Percentiles rank a stretch among this genome's conserved stretches.
phyloP scores from a whole-genome alignment of 495 filamentous ascomycete species.

The Pyrenopolyporus hunteri region DNA sequence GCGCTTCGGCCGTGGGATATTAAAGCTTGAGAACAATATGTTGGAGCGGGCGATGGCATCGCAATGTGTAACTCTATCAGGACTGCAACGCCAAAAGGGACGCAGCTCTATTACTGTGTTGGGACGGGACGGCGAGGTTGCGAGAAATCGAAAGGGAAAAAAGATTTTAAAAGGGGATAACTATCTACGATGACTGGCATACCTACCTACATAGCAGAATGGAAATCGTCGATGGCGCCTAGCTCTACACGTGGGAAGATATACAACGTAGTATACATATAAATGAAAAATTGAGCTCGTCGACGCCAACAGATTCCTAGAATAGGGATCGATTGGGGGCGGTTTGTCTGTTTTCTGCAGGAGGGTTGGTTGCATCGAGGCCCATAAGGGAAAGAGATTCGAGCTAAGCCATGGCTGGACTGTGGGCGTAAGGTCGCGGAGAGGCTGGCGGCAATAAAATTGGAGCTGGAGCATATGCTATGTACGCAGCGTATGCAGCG shows the following conservation, averaged over 20 bases:
- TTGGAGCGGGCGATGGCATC: background rate
- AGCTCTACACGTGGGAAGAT: slow-evolving; percentile 31
- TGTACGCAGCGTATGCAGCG: background rate
- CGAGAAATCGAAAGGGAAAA: background rate
- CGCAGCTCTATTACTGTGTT: background rate
- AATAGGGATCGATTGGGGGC: slow-evolving; percentile 39
- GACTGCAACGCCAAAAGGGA: background rate
- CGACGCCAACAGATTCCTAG: slow-evolving; percentile 16
- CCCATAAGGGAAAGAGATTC: slow-evolving; percentile 38
- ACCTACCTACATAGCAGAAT: background rate
- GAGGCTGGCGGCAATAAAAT: slow-evolving; percentile 35
- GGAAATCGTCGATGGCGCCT: slow-evolving; percentile 28
- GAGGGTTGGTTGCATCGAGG: slow-evolving; percentile 24
- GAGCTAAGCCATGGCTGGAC: slow-evolving; percentile 17
- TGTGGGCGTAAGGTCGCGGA: too few relatives aligned
- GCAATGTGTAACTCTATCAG: slow-evolving; percentile 7
- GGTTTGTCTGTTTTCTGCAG: slow-evolving; percentile 32
- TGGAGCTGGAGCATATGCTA: slow-evolving; percentile 10
- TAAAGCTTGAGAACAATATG: slow-evolving; percentile 1
- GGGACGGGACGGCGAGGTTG: background rate
- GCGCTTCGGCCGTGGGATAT: slow-evolving; percentile 1
- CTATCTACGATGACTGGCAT: slow-evolving; percentile 5
- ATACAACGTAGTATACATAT: slow-evolving; percentile 38
- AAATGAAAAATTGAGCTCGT: slow-evolving; percentile 10
- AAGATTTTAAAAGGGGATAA: background rate